Evolutionary conservation across 106 monocot genomes (phyloP), one percentile per base, ranked within the genome.

Genomic region (Dactylorhiza incarnata): DNA sequence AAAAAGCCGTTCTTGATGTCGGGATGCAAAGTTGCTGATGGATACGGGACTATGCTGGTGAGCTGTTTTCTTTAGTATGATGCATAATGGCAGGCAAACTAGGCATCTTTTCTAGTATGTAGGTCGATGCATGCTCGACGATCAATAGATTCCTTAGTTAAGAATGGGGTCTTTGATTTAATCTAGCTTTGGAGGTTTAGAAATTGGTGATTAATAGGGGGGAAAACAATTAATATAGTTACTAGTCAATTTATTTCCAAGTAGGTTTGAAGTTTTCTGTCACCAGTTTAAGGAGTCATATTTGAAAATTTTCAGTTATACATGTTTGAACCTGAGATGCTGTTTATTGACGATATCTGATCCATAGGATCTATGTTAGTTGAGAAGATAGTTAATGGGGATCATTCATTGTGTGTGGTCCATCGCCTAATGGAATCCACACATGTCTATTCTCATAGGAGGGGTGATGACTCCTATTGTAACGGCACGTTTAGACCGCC

Each of bases 11-110:
- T 97, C 77, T 85, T 97, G 63, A 94, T 97, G 97, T 89, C 97
- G 78, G 97, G 97, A 81, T 97, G 93, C 83, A 97, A 97, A 78
- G 94, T 97, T 75, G 93, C 97, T 76, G 94, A 97, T 86, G 97
- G 97, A 45, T 97, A 89, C 85, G 97, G 97, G 72, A 91, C 77
- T 19, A 97, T 97, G 97, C 25, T 97, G 93, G 97, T 97, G 81
- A 80, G 82, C 73, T 25, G 49, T 61, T 49, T 67, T 12, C 16
- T 24, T 29, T 37, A 45, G 15, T 7, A 69, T 69, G 9, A 45
- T 69, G 20, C 69, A 44, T 45, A 69, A 46, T 17, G 43, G 61
- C 61, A 22, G 23, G 9, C 9, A 19, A 24, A 24, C 8, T 62
- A 17, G 7, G 24, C 22, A 62, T 62, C 19, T 20, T 22, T 62